Base-by-base conservation (phyloP, 768 basidiomycete genomes). In the Kwoniella mangroviensis region DNA sequence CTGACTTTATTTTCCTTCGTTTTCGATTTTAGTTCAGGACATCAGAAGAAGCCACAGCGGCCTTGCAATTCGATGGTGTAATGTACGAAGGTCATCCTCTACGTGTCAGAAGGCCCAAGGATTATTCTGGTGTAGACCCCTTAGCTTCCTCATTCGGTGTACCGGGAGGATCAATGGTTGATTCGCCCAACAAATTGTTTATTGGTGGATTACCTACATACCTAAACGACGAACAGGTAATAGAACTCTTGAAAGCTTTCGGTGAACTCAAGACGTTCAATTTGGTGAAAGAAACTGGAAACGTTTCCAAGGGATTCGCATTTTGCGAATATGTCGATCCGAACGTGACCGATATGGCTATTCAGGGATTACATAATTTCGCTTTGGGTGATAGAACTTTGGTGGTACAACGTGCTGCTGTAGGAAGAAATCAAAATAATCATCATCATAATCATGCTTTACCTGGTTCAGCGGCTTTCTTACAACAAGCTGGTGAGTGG, bases 231-330 rank as follows among this genome's bases (percentile, higher is more conserved):
- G 97, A 97, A 80, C 95, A 98, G 84, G 97, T 98, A 69, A 93
- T 96, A 89, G 97, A 99, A 82, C 83, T 99, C 41, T 87, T 99
- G 73, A 98, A 94, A 86, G 93, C 90, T 80, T 99, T 99, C 79
- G 97, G 97, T 68, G 97, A 98, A 71, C 88, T 99, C 60, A 94
- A 92, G 83, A 93, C 94, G 10, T 99, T 99, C 88, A 98, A 98
- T 81, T 88, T 99, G 56, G 97, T 99, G 67, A 90, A 97, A 71
- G 97, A 99, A 83, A 92, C 92, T 73, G 90, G 90, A 53, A 79
- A 74, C 4, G 85, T 89, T 40, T 96, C 93, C 9, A 98, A 98
- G 96, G 97, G 97, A 77, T 99, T 97, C 84, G 97, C 97, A 3
- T 98, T 99, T 87, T 96, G 94, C 85, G 97, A 99, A 87, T 99